Evolutionary conservation across 768 basidiomycete genomes (phyloP), one percentile per base, ranked within the genome.

Genomic region (Boletellus ananiceps): DNA sequence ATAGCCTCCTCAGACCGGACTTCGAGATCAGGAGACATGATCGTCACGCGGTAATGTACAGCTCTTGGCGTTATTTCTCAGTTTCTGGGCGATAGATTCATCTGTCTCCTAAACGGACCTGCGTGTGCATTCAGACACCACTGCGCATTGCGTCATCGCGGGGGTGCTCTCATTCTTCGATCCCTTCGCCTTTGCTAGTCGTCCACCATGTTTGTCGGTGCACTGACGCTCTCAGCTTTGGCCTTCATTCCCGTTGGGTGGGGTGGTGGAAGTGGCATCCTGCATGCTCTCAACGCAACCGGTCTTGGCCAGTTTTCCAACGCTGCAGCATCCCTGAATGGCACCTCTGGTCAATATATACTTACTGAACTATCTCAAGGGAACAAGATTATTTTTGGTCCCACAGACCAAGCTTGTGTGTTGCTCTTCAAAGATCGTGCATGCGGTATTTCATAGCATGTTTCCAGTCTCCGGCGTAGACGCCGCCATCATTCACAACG

Each of bases 341-440:
- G 64, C 25, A 78, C 76, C 13, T 59, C 51, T 7, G 84, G 80
- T 5, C 63, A 70, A 48, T 54, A 59, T 15, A 61, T 84, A n/a
- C 64, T 83, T 31, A 40, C 57, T 6, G 54, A 71, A 47, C 65
- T 82, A n/a, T 61, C 72, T 2, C 64, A 62, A 25, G 78, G 76
- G 5, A 68, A 74, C 34, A 72, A 66, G 50, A 77, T 80, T 0
- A 52, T 86, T 13, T 85, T 86, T 58, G 80, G 78, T 0, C 82
- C 84, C 4, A 73, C 63, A 44, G 72, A 86, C 55, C 56, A 59
- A 2, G 83, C 86, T 5, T 73, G 82, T 83, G 47, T 52, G 74
- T 70, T n/a, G 8, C 27, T 31, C 15, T 43, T 11, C 8, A 8
- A 15, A 14, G 3, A 8, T 11, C 19, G 0, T 8, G 21, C n/a